A percentile compares a stretch with the other conserved stretches of the same genome.
These are phyloP conservation scores for Aspergillus indologenus DNA, from an alignment of 495 filamentous ascomycete genomes.

Conservation along the genomic window DNA sequence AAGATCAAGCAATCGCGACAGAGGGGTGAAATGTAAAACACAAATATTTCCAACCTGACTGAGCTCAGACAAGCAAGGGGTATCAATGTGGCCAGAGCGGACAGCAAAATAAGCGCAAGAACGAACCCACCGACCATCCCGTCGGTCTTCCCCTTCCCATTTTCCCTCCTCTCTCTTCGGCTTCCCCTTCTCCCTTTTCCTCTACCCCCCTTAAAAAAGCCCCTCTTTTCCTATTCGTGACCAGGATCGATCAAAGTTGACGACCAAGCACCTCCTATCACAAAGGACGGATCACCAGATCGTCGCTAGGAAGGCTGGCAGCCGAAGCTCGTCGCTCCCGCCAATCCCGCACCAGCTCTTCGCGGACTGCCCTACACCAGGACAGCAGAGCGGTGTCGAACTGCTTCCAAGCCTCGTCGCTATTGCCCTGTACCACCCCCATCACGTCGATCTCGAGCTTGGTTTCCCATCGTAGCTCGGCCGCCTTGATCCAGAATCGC, in stretches of 20 bases:
- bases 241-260: too few relatives aligned
- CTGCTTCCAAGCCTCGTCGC: conserved; percentile 64
- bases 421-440: conserved; percentile 71
- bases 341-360: conserved; percentile 69
- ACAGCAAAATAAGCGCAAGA: conserved; percentile 23
- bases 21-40: not conserved
- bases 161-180: conserved; percentile 1
- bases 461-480: conserved; percentile 90
- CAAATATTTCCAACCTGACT: not conserved
- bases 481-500: conserved; percentile 92
- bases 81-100: conserved; percentile 27
- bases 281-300: conserved; percentile 10
- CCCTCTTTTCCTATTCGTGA: not conserved
- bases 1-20: not conserved
- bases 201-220: too few relatives aligned
- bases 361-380: conserved; percentile 74
- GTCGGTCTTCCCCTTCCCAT: conserved; percentile 21
- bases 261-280: not conserved
- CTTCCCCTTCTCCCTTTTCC: not conserved
- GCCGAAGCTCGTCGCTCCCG: conserved; percentile 24
- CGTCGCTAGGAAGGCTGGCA: conserved; percentile 15
- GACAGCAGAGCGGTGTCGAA: conserved; percentile 77
- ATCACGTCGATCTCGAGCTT: conserved; percentile 81
- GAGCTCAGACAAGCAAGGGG: conserved; percentile 22
- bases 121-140: conserved; percentile 12